A percentile compares a stretch with the other conserved stretches of the same genome.
Conservation (phyloP, 1,284 basidiomycete species). For the Neolentinus lepideus region DNA sequence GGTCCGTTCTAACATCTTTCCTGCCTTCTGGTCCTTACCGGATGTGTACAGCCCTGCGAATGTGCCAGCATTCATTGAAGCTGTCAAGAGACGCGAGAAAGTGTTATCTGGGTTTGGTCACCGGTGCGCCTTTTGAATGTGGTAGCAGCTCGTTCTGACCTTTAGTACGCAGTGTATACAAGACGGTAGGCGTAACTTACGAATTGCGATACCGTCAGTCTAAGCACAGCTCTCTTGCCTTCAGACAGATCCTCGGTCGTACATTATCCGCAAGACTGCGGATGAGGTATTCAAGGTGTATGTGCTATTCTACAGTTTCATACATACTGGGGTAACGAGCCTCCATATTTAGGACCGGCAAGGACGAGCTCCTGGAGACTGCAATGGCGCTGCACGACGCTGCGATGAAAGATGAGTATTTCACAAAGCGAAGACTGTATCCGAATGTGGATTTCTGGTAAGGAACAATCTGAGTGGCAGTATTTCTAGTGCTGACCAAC, state of each 20-base stretch:
- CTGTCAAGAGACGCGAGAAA: slow-evolving; percentile 80
- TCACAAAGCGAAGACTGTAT: slow-evolving; percentile 65
- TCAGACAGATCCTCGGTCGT: slow-evolving; percentile 81
- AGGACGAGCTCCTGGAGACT: slow-evolving; percentile 76
- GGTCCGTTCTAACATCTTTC: slow-evolving; percentile 32
- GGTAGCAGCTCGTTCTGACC: too few relatives aligned
- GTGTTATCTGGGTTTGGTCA: slow-evolving; percentile 85
- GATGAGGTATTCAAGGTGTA: slow-evolving; percentile 85
- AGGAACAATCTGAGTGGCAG: slow-evolving; percentile 16
- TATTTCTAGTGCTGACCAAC: slow-evolving; percentile 11
- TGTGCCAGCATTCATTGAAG: slow-evolving; percentile 77
- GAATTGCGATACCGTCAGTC: not conserved
- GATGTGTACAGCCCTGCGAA: slow-evolving; percentile 55
- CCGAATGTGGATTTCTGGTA: slow-evolving; percentile 85
- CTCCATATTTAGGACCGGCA: slow-evolving; percentile 52
- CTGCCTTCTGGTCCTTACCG: not conserved
- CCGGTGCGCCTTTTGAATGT: too few relatives aligned
- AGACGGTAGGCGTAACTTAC: slow-evolving; percentile 47
- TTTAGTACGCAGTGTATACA: slow-evolving; percentile 52
- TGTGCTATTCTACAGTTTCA: slow-evolving; percentile 13
- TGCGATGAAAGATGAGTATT: slow-evolving; percentile 85
- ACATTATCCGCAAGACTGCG: slow-evolving; percentile 81
- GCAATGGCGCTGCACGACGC: slow-evolving; percentile 84
- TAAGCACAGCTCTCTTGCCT: not conserved
- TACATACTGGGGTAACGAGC: not conserved